Evolutionary conservation across 2,329 filamentous ascomycete genomes (phyloP).

Genomic region (Diatrype stigma): DNA sequence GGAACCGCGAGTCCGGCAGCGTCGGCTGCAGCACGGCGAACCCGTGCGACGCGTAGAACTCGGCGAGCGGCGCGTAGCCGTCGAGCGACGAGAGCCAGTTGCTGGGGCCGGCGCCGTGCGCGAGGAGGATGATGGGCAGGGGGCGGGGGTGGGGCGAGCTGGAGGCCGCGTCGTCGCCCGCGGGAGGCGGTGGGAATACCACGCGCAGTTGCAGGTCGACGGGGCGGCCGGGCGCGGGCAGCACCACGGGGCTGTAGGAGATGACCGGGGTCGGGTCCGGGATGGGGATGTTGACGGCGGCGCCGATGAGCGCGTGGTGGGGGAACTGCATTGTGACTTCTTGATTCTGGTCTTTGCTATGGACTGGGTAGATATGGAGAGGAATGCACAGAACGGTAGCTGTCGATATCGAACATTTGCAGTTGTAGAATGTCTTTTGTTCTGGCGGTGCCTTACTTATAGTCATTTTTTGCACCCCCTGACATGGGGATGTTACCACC

Average conservation of each 20-base stretch:
- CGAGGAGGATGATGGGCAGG: constrained; percentile 37
- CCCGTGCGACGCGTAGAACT: constrained; percentile 38
- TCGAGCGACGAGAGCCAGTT: constrained; percentile 37
- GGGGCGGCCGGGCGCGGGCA: constrained; percentile 21
- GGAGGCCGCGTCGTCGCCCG: constrained; percentile 21
- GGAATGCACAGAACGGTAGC: too few relatives aligned
- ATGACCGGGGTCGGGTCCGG: constrained; percentile 26
- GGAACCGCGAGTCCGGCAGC: constrained; percentile 32
- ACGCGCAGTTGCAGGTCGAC: constrained; percentile 32
- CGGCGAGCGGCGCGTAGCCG: constrained; percentile 36
- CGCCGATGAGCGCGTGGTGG: constrained; percentile 22
- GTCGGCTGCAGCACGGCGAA: constrained; percentile 41
- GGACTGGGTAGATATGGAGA: too few relatives aligned
- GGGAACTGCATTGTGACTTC: neutral
- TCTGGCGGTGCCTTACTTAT: too few relatives aligned
- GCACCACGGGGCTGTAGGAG: constrained; percentile 26
- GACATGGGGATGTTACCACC: too few relatives aligned
- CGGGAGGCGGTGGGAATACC: neutral
- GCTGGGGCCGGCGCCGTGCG: constrained; percentile 35
- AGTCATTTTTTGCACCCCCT: too few relatives aligned
- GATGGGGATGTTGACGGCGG: constrained; percentile 30
- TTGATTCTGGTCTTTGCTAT: neutral
- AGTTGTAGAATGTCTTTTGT: too few relatives aligned
- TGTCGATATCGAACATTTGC: too few relatives aligned
- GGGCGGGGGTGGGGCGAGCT: constrained; percentile 19